A percentile compares a stretch with the other conserved stretches of the same genome.
phyloP scores from a whole-genome alignment of 2,329 filamentous ascomycete genomes.

The Ophiosphaerella korrae region DNA sequence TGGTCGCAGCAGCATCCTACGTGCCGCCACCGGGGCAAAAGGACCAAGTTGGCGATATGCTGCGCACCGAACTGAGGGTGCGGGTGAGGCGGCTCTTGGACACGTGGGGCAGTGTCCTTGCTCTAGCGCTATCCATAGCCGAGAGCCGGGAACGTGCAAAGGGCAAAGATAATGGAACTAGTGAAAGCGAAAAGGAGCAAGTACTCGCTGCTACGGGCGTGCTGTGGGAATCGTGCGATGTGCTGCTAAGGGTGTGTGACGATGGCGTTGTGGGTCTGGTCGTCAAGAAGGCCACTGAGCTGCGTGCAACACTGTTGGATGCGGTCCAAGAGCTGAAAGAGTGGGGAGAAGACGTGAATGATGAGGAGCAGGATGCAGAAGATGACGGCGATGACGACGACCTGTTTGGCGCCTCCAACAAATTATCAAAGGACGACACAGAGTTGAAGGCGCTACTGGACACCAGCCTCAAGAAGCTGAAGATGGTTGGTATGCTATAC shows the following conservation, averaged over 20 bases:
- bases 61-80: constrained; percentile 67
- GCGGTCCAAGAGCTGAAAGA: constrained; percentile 85
- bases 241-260: constrained; percentile 65
- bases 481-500: constrained; percentile 71
- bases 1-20: constrained; percentile 62
- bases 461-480: constrained; percentile 66
- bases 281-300: constrained; percentile 73
- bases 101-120: constrained; percentile 66
- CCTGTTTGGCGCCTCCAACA: constrained; percentile 66
- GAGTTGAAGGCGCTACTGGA: constrained; percentile 71
- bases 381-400: constrained; percentile 62
- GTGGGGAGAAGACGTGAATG: constrained; percentile 77
- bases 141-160: constrained; percentile 49
- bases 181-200: constrained; percentile 46
- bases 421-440: constrained; percentile 65
- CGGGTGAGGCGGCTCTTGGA: constrained; percentile 64
- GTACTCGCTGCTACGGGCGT: constrained; percentile 71
- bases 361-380: constrained; percentile 55
- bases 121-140: constrained; percentile 65
- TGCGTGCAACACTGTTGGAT: constrained; percentile 77
- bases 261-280: constrained; percentile 74
- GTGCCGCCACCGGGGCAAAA: constrained; percentile 17
- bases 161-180: constrained; percentile 24
- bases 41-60: constrained; percentile 47
- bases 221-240: constrained; percentile 84